Base-by-base conservation (phyloP, 1,139 yeast genomes). In the Sugiyamaella xylanicola region DNA sequence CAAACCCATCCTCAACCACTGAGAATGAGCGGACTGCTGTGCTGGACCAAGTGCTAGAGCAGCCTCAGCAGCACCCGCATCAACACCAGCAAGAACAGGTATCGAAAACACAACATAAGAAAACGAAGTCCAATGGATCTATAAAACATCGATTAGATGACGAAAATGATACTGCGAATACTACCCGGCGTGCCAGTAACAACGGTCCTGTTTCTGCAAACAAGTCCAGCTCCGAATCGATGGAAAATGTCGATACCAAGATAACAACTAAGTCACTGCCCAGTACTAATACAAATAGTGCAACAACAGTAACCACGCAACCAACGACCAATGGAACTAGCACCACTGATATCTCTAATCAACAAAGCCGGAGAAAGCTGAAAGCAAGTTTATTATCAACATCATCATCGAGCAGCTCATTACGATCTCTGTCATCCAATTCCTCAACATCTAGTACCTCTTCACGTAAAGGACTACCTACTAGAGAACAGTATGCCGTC, bases 401-500 rank as follows among this genome's bases (percentile, higher is more conserved):
- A n/a, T 37, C 46, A 9, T 35, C 50, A 27, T 39, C 49, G 25
- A 32, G 11, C 16, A 19, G 19, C 4, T 37, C 45, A 22, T 15
- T 32, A 32, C 15, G 21, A 3, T 49, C 53, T 3, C 8, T 21
- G 15, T 20, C 45, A 17, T 20, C 47, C 39, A 21, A 11, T 9
- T 21, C 48, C 9, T 49, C 53, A 17, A 17, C 35, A 17, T 11
- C 43, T 36, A 21, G 29, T 19, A 22, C 42, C 3, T 21, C 40
- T 3, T 20, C 42, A 13, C 48, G 44, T 15, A 41, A 36, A 41
- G 56, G 48, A 25, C 29, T 47, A 7, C 53, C 67, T 19, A 55
- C 62, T 22, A 59, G 72, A 11, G 58, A 74, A 15, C 76, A 72
- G 55, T 72, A 68, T 52, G 72, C 72, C 2, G 65, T 72, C 63